Base-by-base conservation (phyloP, 129 eudicot genomes). In the Calendula officinalis region DNA sequence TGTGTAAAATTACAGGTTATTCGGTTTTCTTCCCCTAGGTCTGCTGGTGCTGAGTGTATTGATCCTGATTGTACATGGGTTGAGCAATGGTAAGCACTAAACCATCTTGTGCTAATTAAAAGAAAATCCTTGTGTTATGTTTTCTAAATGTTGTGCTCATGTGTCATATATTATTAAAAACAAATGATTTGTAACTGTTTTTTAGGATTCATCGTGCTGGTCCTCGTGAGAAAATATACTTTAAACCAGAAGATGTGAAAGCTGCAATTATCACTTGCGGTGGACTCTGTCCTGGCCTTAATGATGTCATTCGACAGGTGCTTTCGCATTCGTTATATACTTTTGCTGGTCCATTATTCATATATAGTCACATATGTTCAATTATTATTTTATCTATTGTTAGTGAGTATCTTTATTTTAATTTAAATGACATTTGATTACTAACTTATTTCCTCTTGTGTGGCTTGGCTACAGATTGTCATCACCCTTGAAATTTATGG, bases 161-260 rank as follows among this genome's bases (percentile, higher is more conserved):
- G 16, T 40, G 14, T 62, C 7, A 7, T 61, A 16, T n/a, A 49
- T n/a, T 17, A 8, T 44, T 36, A 2, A 12, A 45, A 72, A 40
- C 33, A 22, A 62, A 54, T 44, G 14, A 40, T 54, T 8, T 53
- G 44, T 72, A 41, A 68, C 64, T 58, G 44, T 62, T 58, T 78
- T 78, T 14, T 71, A 92, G 98, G 98, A 95, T 92, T 62, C 98
- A 92, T 64, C 98, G 98, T 78, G 98, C 98, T 60, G 98, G 98
- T 50, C 98, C 98, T 41, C 84, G 98, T 50, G 96, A 92, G 62
- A 79, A 88, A 72, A 92, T 92, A 77, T 92, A 81, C 80, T 92
- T 85, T 73, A 88, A 79, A 69, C 98, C 98, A 47, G 96, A 92
- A 81, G 81, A 88, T 3, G 98, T 92, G 58, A 92, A 92, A 66